Conservation (phyloP, 2,329 filamentous ascomycete species). For the Phaeosphaeria sp. region DNA sequence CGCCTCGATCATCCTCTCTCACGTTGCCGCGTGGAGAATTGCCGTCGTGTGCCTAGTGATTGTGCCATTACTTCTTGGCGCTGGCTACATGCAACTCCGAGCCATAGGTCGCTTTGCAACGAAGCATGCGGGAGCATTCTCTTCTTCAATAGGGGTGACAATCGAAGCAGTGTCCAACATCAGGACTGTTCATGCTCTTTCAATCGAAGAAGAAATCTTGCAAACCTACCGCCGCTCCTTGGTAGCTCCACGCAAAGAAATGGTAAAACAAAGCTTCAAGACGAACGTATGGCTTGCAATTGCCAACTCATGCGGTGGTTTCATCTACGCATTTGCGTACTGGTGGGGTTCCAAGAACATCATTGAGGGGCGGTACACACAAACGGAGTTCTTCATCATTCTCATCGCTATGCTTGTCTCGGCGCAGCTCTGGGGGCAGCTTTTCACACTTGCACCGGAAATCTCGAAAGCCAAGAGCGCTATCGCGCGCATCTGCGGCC, state of each 20-base stretch:
- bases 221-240: conserved; percentile 55
- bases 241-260: conserved; percentile 56
- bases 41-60: conserved; percentile 73
- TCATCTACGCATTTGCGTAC: conserved; percentile 77
- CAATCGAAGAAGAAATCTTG: conserved; percentile 58
- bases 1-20: conserved; percentile 70
- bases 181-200: conserved; percentile 59
- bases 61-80: conserved; percentile 71
- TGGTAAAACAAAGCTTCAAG: conserved; percentile 55
- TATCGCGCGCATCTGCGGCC: conserved; percentile 78
- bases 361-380: conserved; percentile 67
- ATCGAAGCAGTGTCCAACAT: conserved; percentile 61
- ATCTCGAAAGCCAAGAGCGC: conserved; percentile 71
- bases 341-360: conserved; percentile 81
- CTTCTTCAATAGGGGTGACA: conserved; percentile 58
- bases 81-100: conserved; percentile 72
- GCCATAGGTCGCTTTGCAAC: conserved; percentile 66
- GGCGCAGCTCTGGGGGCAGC: conserved; percentile 74
- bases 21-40: conserved; percentile 78
- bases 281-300: conserved; percentile 68
- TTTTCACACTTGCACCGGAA: conserved; percentile 77
- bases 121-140: conserved; percentile 58
- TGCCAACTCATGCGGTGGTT: conserved; percentile 66
- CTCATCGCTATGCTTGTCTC: conserved; percentile 74
- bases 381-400: conserved; percentile 76